Conservation (phyloP, 108 stramenopile species). For the Nitzschia sp. region DNA sequence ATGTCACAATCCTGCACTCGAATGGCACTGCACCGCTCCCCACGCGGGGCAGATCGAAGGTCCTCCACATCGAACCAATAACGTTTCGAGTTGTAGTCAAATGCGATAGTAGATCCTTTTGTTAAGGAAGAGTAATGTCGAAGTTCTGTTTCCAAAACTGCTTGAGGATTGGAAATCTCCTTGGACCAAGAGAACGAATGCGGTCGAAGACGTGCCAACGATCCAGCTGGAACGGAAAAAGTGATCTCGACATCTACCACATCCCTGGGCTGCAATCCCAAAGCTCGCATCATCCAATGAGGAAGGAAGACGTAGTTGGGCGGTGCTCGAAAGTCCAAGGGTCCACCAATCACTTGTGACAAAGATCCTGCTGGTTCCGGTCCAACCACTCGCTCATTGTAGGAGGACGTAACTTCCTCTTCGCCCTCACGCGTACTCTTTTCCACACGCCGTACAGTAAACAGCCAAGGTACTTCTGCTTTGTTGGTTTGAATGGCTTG, state of each 20-base stretch:
- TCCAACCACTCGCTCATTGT: constrained; percentile 39
- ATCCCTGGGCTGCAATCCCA: constrained; percentile 77
- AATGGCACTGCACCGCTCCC: constrained; percentile 70
- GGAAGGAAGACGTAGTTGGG: constrained; percentile 85
- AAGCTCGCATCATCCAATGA: constrained; percentile 84
- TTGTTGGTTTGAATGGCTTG: constrained; percentile 60
- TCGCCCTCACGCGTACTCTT: constrained; percentile 37
- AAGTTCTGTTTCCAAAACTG: constrained; percentile 87
- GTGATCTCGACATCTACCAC: constrained; percentile 73
- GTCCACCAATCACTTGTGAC: constrained; percentile 68
- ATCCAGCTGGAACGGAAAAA: constrained; percentile 61
- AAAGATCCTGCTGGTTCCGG: constrained; percentile 50
- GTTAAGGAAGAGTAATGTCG: constrained; percentile 84
- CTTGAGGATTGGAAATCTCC: constrained; percentile 79
- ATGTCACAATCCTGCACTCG: constrained; percentile 90
- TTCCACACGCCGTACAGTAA: constrained; percentile 71
- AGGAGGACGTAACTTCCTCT: not conserved
- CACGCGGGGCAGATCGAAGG: constrained; percentile 75
- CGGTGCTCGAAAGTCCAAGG: constrained; percentile 92
- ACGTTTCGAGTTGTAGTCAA: constrained; percentile 76
- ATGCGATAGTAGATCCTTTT: constrained; percentile 77
- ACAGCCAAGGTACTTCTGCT: constrained; percentile 88
- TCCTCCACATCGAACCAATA: constrained; percentile 91
- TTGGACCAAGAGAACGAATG: constrained; percentile 63
- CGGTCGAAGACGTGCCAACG: constrained; percentile 76